Base-by-base conservation (phyloP, 2,329 filamentous ascomycete genomes). In the Pseudocercospora fuligena region DNA sequence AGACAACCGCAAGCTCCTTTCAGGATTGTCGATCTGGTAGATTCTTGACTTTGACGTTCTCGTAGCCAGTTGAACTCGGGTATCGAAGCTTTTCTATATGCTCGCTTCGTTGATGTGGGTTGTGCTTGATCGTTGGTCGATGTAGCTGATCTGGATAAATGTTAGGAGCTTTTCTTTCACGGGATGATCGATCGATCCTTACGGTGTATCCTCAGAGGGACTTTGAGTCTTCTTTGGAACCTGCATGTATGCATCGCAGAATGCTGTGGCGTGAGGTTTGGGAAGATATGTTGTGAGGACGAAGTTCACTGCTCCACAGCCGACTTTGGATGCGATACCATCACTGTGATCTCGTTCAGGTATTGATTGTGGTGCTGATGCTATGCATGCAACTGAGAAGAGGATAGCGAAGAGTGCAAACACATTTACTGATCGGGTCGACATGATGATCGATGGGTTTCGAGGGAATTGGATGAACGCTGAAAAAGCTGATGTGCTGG, bases 231-330 rank as follows among this genome's bases (percentile, higher is more conserved):
- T 25, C 23, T 53, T 31, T 16, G 62, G 40, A n/a, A 64, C 4
- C 23, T 64, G 54, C 12, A 64, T 43, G 40, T 64, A 64, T 11
- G 62, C 62, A 16, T 40, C 49, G 53, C 62, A 64, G 53, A 59
- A 64, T 23, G 62, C 47, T 21, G 54, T 60, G 25, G 62, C 47
- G n/a, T 64, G 62, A 8, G 62, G 33, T 7, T 43, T 59, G 9
- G 62, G 62, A 5, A 64, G 53, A 21, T 59, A 64, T 27, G 62
- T 43, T 23, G 62, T 64, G 23, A 60, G 31, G 1, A 64, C 14
- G 54, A 64, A 64, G 40, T 60, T 60, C 25, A 64, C 62, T 9
- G 62, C 62, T 21, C 36, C 54, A 46, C 62, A 64, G 29, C 47
- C 27, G 23, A 63, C 9, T 27, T 46, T 63, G 47, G 29, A 23